Percentiles rank a stretch among this genome's conserved stretches.
These are phyloP conservation scores for Entomortierella beljakovae DNA, from an alignment of 192 early-diverging fungal species.

Conservation along the genomic window DNA sequence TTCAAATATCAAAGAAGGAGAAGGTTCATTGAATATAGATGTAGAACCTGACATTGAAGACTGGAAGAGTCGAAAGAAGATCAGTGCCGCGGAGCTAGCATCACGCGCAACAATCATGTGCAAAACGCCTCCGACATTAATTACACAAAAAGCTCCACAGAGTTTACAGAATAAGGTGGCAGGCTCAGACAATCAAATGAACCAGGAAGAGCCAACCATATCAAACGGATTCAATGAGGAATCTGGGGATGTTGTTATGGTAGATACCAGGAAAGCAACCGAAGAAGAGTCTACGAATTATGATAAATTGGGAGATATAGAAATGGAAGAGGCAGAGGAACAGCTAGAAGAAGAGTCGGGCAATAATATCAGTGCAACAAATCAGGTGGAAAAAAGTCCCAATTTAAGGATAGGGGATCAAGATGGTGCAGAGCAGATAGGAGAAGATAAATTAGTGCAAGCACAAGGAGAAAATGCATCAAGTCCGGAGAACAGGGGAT, in stretches of 20 bases:
- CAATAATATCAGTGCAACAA: background rate
- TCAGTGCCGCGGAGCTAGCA: constrained; percentile 39
- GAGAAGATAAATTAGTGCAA: background rate
- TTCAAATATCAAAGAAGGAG: background rate
- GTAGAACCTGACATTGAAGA: constrained; percentile 33
- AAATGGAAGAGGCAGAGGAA: background rate
- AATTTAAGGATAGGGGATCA: background rate
- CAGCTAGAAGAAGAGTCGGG: background rate
- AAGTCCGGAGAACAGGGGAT: background rate
- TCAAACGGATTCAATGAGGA: background rate
- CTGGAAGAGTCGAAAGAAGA: constrained; percentile 49
- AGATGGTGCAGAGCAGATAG: background rate
- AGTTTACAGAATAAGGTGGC: constrained; percentile 37
- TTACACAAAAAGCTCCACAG: constrained; percentile 48
- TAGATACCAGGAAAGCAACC: background rate
- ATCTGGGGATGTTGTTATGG: background rate
- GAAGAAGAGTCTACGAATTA: background rate
- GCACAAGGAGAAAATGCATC: background rate
- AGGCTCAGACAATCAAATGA: constrained; percentile 2
- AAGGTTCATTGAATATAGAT: constrained; percentile 7
- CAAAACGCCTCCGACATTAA: constrained; percentile 33
- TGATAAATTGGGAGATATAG: background rate
- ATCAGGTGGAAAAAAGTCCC: background rate
- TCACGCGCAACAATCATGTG: constrained; percentile 41
- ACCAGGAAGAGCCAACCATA: background rate